phyloP scores from a whole-genome alignment of 768 basidiomycete genomes.

The Lyophyllum shimeji region DNA sequence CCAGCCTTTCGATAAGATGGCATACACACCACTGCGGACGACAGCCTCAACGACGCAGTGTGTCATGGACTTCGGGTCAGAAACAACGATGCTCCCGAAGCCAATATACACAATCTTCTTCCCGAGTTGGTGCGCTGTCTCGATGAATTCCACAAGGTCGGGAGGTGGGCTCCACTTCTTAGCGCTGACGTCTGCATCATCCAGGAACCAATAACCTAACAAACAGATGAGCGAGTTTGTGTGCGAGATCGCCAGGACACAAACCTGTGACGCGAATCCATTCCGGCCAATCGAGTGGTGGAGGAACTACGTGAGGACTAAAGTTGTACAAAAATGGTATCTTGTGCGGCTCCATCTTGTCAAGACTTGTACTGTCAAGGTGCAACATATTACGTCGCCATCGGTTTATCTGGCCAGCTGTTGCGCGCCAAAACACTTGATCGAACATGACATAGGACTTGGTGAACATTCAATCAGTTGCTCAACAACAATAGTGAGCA shows the following conservation, averaged over 20 bases:
- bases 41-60: constrained; percentile 89
- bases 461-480: constrained; percentile 3
- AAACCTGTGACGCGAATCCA: constrained; percentile 93
- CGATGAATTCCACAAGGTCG: constrained; percentile 80
- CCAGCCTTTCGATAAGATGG: constrained; percentile 98
- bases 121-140: constrained; percentile 64
- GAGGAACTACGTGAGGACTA: constrained; percentile 86
- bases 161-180: constrained; percentile 89
- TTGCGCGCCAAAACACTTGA: constrained; percentile 96
- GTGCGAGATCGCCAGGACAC: background rate
- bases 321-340: constrained; percentile 99
- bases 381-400: constrained; percentile 82
- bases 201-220: constrained; percentile 96
- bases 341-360: constrained; percentile 97
- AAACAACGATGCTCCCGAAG: constrained; percentile 96
- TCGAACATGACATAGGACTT: constrained; percentile 97
- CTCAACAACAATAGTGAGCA: constrained; percentile 2
- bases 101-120: constrained; percentile 98
- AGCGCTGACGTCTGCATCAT: constrained; percentile 85
- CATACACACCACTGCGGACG: constrained; percentile 80
- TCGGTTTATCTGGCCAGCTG: constrained; percentile 89
- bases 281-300: constrained; percentile 97
- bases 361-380: constrained; percentile 80
- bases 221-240: background rate
- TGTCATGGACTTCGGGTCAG: constrained; percentile 92